A percentile compares a stretch with the other conserved stretches of the same genome.
These are phyloP conservation scores for Metschnikowia corniflorae DNA, from an alignment of 805 yeast species.

Conservation along the genomic window DNA sequence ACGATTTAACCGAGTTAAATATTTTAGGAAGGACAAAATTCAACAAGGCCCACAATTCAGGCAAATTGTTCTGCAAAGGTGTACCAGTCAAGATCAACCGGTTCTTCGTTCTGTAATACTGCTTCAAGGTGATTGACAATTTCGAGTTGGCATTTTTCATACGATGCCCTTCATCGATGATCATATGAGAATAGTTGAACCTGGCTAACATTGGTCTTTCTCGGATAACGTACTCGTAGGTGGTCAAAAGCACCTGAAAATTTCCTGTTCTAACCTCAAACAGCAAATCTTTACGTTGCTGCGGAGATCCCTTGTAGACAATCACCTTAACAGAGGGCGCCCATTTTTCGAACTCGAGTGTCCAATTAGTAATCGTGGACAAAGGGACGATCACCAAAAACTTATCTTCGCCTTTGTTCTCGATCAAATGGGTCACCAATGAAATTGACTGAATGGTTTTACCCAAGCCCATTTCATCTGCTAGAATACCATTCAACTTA, in stretches of 20 bases:
- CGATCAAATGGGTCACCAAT: slow-evolving; percentile 65
- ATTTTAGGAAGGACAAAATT: slow-evolving; percentile 81
- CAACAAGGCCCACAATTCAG: slow-evolving; percentile 81
- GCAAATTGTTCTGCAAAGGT: slow-evolving; percentile 79
- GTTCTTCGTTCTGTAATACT: slow-evolving; percentile 69
- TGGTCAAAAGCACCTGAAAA: slow-evolving; percentile 73
- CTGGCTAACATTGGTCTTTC: slow-evolving; percentile 69
- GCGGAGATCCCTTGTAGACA: slow-evolving; percentile 75
- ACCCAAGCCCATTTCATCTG: slow-evolving; percentile 69
- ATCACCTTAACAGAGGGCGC: slow-evolving; percentile 74
- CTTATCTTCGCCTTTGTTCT: slow-evolving; percentile 64
- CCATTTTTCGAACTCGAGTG: slow-evolving; percentile 82
- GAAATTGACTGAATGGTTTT: slow-evolving; percentile 77
- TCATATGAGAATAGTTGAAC: slow-evolving; percentile 80
- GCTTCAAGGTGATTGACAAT: slow-evolving; percentile 65
- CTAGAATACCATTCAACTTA: slow-evolving; percentile 59
- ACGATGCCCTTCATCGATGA: slow-evolving; percentile 88
- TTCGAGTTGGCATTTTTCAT: slow-evolving; percentile 80
- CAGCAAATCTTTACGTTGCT: slow-evolving; percentile 63
- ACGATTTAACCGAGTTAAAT: slow-evolving; percentile 80
- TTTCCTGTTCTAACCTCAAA: slow-evolving; percentile 62
- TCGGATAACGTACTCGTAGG: slow-evolving; percentile 76
- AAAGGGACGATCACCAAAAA: slow-evolving; percentile 79
- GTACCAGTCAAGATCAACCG: slow-evolving; percentile 85
- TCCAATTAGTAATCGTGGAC: slow-evolving; percentile 84